A percentile compares a stretch with the other conserved stretches of the same genome.
Conservation (phyloP, 2,329 filamentous ascomycete genomes). For the Calonectria crousiana region DNA sequence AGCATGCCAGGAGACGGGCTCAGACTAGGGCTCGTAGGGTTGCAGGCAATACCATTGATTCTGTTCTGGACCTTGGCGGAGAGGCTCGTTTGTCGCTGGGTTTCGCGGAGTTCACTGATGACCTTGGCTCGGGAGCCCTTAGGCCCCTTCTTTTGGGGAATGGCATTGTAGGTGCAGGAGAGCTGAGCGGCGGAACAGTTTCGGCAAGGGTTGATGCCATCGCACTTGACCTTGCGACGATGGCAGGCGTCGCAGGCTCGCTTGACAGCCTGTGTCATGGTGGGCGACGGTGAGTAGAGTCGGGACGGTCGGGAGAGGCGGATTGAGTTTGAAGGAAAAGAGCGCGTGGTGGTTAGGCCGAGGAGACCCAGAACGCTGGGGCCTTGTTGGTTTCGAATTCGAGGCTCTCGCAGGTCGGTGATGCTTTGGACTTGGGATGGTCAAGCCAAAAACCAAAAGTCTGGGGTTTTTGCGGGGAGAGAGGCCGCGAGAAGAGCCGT, state of each 20-base stretch:
- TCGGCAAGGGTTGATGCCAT: constrained; percentile 77
- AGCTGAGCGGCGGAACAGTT: constrained; percentile 77
- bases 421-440: constrained; percentile 29
- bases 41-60: constrained; percentile 66
- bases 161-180: constrained; percentile 79
- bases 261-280: constrained; percentile 64
- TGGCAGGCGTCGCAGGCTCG: constrained; percentile 80
- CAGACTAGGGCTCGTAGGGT: constrained; percentile 60
- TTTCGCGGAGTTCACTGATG: constrained; percentile 79
- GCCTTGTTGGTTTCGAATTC: not conserved
- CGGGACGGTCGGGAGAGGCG: constrained; percentile 23
- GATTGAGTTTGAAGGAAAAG: constrained; percentile 30
- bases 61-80: constrained; percentile 72
- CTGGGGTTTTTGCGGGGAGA: constrained; percentile 48
- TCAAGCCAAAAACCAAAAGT: constrained; percentile 39
- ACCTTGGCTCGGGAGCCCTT: constrained; percentile 82
- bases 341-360: constrained; percentile 12
- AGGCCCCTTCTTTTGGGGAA: constrained; percentile 82
- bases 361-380: constrained; percentile 15
- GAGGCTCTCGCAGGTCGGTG: constrained; percentile 18
- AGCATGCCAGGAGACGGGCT: constrained; percentile 71
- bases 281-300: constrained; percentile 24
- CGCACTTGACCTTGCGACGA: constrained; percentile 81
- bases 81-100: constrained; percentile 74
- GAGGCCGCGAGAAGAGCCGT: constrained; percentile 34